phyloP scores from a whole-genome alignment of 176 grass and related monocot genomes.

The Triticum aestivum region IWGSC_CS_RefSeq_v2.1 NC_057799.1:596627856-596628355 shows the following conservation, averaged over 20 bases:
- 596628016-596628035: constrained; percentile 99
- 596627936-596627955: constrained; percentile 34
- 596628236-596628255: constrained; percentile 27
- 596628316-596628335: not conserved
- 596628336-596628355: not conserved
- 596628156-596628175: constrained; percentile 99
- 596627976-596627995: constrained; percentile 99
- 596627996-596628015: constrained; percentile 99
- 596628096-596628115: constrained; percentile 1
- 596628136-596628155: constrained; percentile 88
- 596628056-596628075: constrained; percentile 61
- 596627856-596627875: constrained; percentile 99
- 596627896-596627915: not conserved
- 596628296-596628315: not conserved
- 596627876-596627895: constrained; percentile 32
- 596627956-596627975: constrained; percentile 53
- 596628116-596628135: constrained; percentile 7
- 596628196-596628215: constrained; percentile 99
- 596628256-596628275: constrained; percentile 7
- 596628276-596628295: constrained; percentile 16
- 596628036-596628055: constrained; percentile 96
- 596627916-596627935: not conserved
- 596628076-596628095: constrained; percentile 22
- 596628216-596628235: constrained; percentile 86
- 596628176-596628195: constrained; percentile 99